Evolutionary conservation across 768 basidiomycete species (phyloP), one percentile per base, ranked within the genome.

Genomic region (Kwoniella heveanensis): DNA sequence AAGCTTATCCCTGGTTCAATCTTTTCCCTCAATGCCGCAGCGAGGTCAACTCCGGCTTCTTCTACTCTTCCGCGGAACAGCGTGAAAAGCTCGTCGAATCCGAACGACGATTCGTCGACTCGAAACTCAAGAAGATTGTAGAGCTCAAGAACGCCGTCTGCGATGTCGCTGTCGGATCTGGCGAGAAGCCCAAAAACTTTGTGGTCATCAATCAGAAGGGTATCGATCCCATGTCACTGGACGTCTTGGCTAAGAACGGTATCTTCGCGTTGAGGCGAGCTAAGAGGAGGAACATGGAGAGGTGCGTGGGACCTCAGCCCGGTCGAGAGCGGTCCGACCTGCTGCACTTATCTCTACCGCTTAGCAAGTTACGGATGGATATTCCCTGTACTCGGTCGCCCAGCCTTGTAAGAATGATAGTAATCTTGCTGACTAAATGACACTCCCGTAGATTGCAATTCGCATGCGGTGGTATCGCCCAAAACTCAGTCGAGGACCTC

Each of bases 41-140:
- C 69, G 96, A 99, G 85, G 92, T 99, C 77, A 99, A 99, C 83
- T 97, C 96, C 36, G 88, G 92, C 25, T 99, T 99, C 86, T 99
- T 97, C 85, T 99, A 99, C 82, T 96, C 94, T 2, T 92, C 92
- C 1, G 89, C 96, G 19, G 95, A 96, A 78, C 96, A 99, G 80
- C 88, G 96, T 39, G 96, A 99, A 82, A 97, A 97, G 82, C 88
- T 99, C 19, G 93, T 99, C 63, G 96, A 99, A 81, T 93, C 94
- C 4, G 96, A 99, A 79, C 86, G 96, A 57, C 86, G 86, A 66
- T 95, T 95, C 79, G 89, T 92, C 46, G 96, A 99, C 79, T 89
- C 86, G 39, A 95, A 94, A 81, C 87, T 96, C 64, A 88, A 88
- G 82, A 98, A 97, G 81, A 92, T 99, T 64, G 88, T 99, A 60